Evolutionary conservation across 2,329 filamentous ascomycete species (phyloP).

Genomic region (Xylariaceae sp.): DNA sequence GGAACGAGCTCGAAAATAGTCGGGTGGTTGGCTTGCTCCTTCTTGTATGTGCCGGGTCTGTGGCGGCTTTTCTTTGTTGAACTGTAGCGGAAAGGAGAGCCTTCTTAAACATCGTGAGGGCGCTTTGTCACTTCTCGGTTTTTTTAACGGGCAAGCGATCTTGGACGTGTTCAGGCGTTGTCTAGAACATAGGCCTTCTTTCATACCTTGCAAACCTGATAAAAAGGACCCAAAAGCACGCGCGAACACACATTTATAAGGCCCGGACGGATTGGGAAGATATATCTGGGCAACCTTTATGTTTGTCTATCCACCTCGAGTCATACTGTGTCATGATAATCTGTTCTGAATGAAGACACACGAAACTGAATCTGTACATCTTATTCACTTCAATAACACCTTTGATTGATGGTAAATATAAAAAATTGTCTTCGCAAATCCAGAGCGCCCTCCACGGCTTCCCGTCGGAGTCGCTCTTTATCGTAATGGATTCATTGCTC

Average conservation of each 20-base stretch:
- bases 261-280: conserved; percentile 26
- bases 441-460: conserved; percentile 10
- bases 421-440: not conserved
- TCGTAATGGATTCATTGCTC: conserved; percentile 16
- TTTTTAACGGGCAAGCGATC: conserved; percentile 28
- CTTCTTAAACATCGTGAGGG: conserved; percentile 30
- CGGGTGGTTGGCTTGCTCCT: conserved; percentile 32
- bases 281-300: conserved; percentile 9
- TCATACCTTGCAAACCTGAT: conserved; percentile 21
- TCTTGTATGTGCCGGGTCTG: conserved; percentile 40
- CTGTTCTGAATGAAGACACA: conserved; percentile 1
- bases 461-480: conserved; percentile 19
- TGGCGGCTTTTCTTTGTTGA: conserved; percentile 36
- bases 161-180: conserved; percentile 28
- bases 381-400: not conserved
- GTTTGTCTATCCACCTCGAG: not conserved
- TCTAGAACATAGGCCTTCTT: conserved; percentile 36
- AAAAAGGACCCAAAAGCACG: conserved; percentile 26
- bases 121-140: conserved; percentile 29
- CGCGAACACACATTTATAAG: conserved; percentile 1
- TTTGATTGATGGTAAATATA: conserved; percentile 1
- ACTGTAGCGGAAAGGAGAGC: conserved; percentile 21
- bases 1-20: conserved; percentile 29
- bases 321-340: conserved; percentile 13
- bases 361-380: not conserved